These are phyloP conservation scores for Eucalyptus victrix DNA, from an alignment of 345 rosid species.

Conservation along the genomic window DNA sequence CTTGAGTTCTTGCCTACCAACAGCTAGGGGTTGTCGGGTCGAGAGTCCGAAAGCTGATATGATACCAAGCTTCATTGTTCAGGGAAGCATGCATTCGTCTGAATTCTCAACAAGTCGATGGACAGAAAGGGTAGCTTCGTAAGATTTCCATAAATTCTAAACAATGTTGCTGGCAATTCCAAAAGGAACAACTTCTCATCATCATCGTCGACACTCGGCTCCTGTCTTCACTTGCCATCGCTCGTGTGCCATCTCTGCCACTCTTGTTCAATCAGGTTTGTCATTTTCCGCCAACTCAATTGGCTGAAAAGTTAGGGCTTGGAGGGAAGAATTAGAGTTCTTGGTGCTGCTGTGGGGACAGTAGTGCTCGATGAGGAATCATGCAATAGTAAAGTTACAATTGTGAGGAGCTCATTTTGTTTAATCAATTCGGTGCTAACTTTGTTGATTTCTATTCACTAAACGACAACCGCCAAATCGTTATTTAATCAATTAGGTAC, in stretches of 20 bases:
- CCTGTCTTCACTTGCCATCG: rapidly evolving
- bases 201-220: rapidly evolving
- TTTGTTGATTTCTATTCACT: no score
- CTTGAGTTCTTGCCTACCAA: background rate
- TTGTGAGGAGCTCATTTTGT: rapidly evolving
- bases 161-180: background rate
- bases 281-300: no score
- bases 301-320: background rate
- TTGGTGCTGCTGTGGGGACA: background rate
- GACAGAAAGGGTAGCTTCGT: background rate
- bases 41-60: background rate
- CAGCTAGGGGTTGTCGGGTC: background rate
- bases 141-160: no score
- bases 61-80: background rate
- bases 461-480: rapidly evolving
- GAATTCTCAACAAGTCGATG: background rate
- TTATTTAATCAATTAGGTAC: no score
- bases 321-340: rapidly evolving
- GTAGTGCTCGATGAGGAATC: rapidly evolving
- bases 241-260: rapidly evolving
- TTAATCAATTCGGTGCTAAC: no score
- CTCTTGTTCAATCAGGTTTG: background rate
- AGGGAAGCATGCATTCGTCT: rapidly evolving
- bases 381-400: rapidly evolving
- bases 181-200: background rate